Conservation (phyloP, 1,284 basidiomycete species). For the Cutaneotrichosporon cutaneum region DNA sequence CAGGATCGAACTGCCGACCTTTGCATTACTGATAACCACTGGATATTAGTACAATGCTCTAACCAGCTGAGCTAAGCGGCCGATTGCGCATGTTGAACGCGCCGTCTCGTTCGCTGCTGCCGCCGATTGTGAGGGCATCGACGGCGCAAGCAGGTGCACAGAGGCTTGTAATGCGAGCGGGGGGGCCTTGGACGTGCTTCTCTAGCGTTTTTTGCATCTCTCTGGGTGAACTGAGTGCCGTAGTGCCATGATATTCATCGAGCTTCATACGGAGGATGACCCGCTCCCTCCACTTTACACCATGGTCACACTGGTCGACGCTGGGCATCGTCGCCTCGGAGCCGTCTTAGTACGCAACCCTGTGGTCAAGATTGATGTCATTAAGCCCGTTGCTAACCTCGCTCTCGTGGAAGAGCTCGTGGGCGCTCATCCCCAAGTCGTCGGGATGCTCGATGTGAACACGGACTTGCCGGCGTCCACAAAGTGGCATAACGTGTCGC, state of each 20-base stretch:
- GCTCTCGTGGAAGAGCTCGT: background rate
- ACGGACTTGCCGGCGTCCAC: slow-evolving; percentile 36
- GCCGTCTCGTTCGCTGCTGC: no score
- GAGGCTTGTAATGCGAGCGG: no score
- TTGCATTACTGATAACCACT: background rate
- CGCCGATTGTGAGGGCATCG: no score
- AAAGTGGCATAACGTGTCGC: slow-evolving; percentile 31
- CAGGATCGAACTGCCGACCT: slow-evolving; percentile 2
- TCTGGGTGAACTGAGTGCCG: no score
- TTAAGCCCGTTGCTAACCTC: slow-evolving; percentile 15
- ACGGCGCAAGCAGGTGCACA: no score
- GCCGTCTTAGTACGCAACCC: slow-evolving; percentile 16
- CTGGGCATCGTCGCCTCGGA: background rate
- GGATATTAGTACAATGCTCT: background rate
- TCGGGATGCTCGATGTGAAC: slow-evolving; percentile 36
- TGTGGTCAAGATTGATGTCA: slow-evolving; percentile 9
- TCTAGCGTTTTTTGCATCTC: no score
- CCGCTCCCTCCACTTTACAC: background rate
- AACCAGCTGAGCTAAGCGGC: slow-evolving; percentile 2
- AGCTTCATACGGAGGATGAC: background rate
- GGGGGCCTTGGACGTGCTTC: no score
- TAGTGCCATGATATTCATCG: background rate
- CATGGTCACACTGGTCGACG: background rate
- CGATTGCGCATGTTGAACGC: background rate
- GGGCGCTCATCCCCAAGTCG: background rate